Base-by-base conservation (phyloP, 306 rosid genomes). In the Vigna hirtella region DNA sequence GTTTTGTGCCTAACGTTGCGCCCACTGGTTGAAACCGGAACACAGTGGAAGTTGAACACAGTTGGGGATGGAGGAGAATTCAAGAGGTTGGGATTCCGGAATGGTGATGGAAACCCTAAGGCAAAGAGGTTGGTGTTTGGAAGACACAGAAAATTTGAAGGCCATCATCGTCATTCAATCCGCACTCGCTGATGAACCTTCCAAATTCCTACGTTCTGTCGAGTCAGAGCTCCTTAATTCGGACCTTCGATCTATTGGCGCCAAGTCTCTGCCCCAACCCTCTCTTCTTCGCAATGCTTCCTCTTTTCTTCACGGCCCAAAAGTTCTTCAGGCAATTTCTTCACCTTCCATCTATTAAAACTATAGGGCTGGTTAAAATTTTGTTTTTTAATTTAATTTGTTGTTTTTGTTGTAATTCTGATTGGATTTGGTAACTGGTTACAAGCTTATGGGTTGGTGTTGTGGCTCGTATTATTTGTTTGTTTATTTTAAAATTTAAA, bases 211-310 rank as follows among this genome's bases (percentile, higher is more conserved):
- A 17, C 83, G 56, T 58, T 82, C 83, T 8, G 88, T 89, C 7
- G 98, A 89, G 43, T 80, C 90, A 40, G 95, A 93, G 83, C 97
- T 93, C 20, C 69, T 88, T 65, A 89, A 93, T 85, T 70, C 84
- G 28, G 98, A 91, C 82, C 90, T 93, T 52, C 77, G 85, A 67
- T 81, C 87, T 74, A 73, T 91, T 73, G 89, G 91, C 30, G 91
- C 88, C 82, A 84, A 85, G 57, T 89, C 97, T 70, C 77, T 93
- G 32, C 91, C 94, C 64, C 89, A 93, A n/a, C 85, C 90, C 13
- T 9, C 85, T 64, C 71, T 78, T 77, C 83, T 88, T 77, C 89
- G 90, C 78, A 83, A 80, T 70, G 70, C 91, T 22, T 83, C 93
- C 13, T 81, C 91, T 57, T 82, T 83, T 73, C 79, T 93, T 83